phyloP scores from a whole-genome alignment of 192 early-diverging fungal genomes.

The Coemansia sp. region DNA sequence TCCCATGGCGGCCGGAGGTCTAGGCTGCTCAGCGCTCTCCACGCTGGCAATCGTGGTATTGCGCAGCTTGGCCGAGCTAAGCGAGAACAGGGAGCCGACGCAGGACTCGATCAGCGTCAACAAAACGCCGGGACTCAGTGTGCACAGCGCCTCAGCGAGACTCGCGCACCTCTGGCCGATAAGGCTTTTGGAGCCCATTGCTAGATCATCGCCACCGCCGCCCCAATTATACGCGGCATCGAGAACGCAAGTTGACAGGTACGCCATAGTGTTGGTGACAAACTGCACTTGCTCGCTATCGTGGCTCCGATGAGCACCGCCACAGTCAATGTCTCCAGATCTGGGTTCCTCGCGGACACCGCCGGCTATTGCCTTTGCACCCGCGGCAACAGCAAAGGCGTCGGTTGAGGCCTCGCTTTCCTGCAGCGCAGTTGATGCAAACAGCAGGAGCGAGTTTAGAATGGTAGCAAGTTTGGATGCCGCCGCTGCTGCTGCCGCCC shows the following conservation, averaged over 20 bases:
- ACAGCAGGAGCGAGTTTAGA: constrained; percentile 43
- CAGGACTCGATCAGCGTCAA: constrained; percentile 21
- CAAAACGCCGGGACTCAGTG: constrained; percentile 27
- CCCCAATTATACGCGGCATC: constrained; percentile 24
- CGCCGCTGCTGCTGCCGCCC: constrained; percentile 8
- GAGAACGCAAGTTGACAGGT: constrained; percentile 30
- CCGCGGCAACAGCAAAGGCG: constrained; percentile 45
- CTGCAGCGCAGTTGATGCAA: constrained; percentile 40
- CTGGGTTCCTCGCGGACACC: background rate
- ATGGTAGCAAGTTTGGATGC: constrained; percentile 25
- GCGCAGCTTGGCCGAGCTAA: constrained; percentile 11
- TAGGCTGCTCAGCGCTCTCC: background rate
- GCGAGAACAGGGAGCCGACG: constrained; percentile 11
- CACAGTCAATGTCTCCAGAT: constrained; percentile 4
- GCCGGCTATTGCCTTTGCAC: constrained; percentile 11
- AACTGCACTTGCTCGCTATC: constrained; percentile 38
- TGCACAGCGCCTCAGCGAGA: constrained; percentile 29
- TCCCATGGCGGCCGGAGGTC: background rate
- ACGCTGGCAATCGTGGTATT: background rate
- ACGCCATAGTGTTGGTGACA: constrained; percentile 41
- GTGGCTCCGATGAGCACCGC: background rate
- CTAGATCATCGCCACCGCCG: background rate
- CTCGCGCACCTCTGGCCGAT: constrained; percentile 8
- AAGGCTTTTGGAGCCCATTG: too few relatives aligned
- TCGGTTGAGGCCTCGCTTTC: constrained; percentile 51